Conservation (phyloP, 805 yeast species). For the Zygotorulaspora florentina region DNA sequence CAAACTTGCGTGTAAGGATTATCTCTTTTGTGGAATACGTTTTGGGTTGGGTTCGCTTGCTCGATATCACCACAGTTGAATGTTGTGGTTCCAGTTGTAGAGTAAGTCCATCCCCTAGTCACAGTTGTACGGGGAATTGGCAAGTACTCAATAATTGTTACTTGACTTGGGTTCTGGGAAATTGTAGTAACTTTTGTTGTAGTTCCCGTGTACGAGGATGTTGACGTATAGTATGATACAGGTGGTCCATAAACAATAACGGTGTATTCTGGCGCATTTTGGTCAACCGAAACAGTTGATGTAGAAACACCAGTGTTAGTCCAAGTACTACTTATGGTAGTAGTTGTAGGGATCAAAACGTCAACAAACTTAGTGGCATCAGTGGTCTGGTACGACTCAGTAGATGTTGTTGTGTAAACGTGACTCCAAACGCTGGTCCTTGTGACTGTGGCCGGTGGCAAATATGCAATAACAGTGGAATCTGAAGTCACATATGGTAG, state of each 20-base stretch:
- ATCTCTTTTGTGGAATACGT: slow-evolving; percentile 12
- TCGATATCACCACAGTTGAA: slow-evolving; percentile 13
- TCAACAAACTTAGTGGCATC: slow-evolving; percentile 7
- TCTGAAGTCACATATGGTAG: slow-evolving; percentile 10
- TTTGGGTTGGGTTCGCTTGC: slow-evolving; percentile 5
- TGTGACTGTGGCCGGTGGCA: slow-evolving; percentile 8
- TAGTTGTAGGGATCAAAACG: slow-evolving; percentile 8
- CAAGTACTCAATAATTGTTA: slow-evolving; percentile 6
- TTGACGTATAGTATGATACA: slow-evolving; percentile 4
- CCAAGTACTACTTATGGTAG: slow-evolving; percentile 9
- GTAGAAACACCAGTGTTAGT: slow-evolving; percentile 4
- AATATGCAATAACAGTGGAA: slow-evolving; percentile 7
- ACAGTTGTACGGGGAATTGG: slow-evolving; percentile 12
- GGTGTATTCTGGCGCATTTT: slow-evolving; percentile 5
- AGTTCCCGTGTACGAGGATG: slow-evolving; percentile 6
- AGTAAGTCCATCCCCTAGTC: slow-evolving; percentile 11
- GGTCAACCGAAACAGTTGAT: neutral
- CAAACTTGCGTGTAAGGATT: slow-evolving; percentile 11
- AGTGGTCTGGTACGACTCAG: slow-evolving; percentile 5
- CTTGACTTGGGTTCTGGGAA: slow-evolving; percentile 6
- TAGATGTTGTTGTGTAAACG: slow-evolving; percentile 4
- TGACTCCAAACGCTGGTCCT: slow-evolving; percentile 7
- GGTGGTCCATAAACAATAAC: slow-evolving; percentile 11
- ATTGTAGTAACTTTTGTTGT: slow-evolving; percentile 1
- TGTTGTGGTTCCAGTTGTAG: slow-evolving; percentile 6